These are phyloP conservation scores for Sonneratia alba DNA, from an alignment of 345 rosid species.

Conservation along the genomic window DNA sequence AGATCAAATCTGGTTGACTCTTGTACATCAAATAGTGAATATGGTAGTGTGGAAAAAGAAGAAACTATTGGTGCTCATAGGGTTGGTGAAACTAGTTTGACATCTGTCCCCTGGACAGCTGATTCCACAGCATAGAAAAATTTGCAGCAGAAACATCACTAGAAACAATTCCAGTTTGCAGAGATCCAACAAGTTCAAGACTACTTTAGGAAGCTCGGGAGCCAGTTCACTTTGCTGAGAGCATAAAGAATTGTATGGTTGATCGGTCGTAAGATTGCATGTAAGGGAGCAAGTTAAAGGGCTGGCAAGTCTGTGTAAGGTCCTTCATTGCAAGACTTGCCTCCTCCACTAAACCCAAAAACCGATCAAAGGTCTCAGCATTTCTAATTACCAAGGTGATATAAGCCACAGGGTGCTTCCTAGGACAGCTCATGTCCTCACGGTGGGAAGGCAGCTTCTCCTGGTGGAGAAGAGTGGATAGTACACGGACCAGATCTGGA, in stretches of 20 bases:
- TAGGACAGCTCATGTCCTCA: constrained; percentile 6
- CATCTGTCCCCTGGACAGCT: too few relatives aligned
- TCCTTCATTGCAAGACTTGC: constrained; percentile 43
- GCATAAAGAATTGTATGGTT: constrained; percentile 35
- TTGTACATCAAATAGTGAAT: too few relatives aligned
- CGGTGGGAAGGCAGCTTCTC: constrained; percentile 8
- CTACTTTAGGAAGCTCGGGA: background rate
- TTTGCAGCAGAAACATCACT: too few relatives aligned
- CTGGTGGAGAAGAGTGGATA: constrained; percentile 41
- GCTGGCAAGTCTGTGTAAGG: constrained; percentile 32
- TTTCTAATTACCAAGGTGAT: constrained; percentile 74
- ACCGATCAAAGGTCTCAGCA: constrained; percentile 42
- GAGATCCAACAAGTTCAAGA: background rate
- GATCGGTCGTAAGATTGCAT: constrained; percentile 54
- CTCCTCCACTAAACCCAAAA: constrained; percentile 39
- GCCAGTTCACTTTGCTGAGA: constrained; percentile 13
- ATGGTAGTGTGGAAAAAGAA: too few relatives aligned
- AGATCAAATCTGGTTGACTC: too few relatives aligned
- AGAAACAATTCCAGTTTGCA: background rate
- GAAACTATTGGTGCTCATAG: too few relatives aligned
- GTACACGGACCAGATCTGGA: constrained; percentile 54
- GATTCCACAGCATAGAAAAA: too few relatives aligned
- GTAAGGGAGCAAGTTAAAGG: constrained; percentile 49
- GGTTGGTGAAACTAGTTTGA: too few relatives aligned
- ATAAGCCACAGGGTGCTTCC: constrained; percentile 38